Percentiles rank a stretch among this genome's conserved stretches.
Conservation (phyloP, 2,329 filamentous ascomycete genomes). For the Claviceps fusiformis region DNA sequence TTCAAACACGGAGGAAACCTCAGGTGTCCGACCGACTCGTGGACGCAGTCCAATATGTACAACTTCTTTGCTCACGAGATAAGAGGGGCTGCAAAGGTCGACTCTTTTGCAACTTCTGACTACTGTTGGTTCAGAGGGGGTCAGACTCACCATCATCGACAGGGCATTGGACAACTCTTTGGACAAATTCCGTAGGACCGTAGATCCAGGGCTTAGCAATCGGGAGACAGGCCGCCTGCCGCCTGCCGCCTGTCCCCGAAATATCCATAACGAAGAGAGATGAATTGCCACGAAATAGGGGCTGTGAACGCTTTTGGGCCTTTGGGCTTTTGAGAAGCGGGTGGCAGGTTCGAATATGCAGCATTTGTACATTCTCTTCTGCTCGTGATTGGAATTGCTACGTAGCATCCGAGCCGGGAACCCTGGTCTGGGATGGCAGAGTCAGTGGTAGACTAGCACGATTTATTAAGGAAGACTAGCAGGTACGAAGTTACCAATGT, state of each 20-base stretch:
- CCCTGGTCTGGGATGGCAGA: not conserved
- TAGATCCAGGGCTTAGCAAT: not conserved
- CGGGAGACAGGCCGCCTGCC: not conserved
- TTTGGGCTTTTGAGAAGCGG: too few relatives aligned
- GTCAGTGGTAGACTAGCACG: not conserved
- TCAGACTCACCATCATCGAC: not conserved
- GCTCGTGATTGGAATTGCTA: not conserved
- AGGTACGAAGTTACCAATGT: not conserved
- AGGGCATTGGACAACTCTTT: too few relatives aligned
- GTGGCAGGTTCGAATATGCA: conserved; percentile 3
- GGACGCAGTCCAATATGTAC: conserved; percentile 1
- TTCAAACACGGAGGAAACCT: not conserved
- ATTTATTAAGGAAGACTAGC: not conserved
- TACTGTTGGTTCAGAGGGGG: not conserved
- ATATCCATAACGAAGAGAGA: conserved; percentile 18
- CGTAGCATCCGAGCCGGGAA: not conserved
- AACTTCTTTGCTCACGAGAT: not conserved
- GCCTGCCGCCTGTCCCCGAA: conserved; percentile 14
- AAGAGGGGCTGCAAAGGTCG: not conserved
- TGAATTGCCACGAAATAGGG: conserved; percentile 11
- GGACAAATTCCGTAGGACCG: not conserved
- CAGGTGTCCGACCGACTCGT: conserved; percentile 1
- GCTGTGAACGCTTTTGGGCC: conserved; percentile 1
- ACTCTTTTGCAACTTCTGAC: not conserved
- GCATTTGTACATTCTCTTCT: not conserved